Conservation (phyloP, 805 yeast genomes). For the Yarrowia bubula region DNA sequence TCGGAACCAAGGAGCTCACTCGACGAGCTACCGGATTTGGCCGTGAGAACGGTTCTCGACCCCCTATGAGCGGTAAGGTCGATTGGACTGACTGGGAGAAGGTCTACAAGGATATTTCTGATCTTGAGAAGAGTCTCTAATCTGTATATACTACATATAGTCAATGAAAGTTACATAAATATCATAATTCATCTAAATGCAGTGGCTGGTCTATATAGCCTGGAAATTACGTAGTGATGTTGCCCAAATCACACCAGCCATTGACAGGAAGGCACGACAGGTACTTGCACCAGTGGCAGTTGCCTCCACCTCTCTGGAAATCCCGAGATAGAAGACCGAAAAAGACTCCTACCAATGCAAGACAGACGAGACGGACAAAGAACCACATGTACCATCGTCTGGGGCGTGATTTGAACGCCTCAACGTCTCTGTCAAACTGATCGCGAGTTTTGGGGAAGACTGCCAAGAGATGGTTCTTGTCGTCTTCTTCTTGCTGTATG, state of each 20-base stretch:
- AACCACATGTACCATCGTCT: constrained; percentile 52
- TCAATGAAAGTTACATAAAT: background rate
- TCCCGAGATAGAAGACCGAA: constrained; percentile 51
- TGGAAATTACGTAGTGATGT: constrained; percentile 31
- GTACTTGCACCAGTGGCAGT: constrained; percentile 72
- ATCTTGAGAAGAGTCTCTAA: constrained; percentile 13
- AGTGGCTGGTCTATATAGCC: background rate
- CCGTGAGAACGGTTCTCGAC: constrained; percentile 47
- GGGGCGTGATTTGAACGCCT: constrained; percentile 33
- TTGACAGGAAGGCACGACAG: constrained; percentile 67
- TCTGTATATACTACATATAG: background rate
- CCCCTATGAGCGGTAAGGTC: constrained; percentile 42
- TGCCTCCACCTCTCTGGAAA: constrained; percentile 50
- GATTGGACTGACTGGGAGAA: constrained; percentile 28
- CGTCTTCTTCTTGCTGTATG: constrained; percentile 29
- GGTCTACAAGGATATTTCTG: constrained; percentile 20
- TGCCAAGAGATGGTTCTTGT: constrained; percentile 30
- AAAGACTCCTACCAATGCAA: constrained; percentile 50
- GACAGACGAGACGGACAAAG: constrained; percentile 46
- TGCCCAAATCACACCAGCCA: constrained; percentile 65
- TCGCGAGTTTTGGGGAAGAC: constrained; percentile 19
- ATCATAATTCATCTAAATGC: constrained; percentile 19
- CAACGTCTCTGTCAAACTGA: constrained; percentile 16
- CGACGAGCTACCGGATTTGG: constrained; percentile 44
- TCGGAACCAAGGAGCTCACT: constrained; percentile 50